Percentiles rank a stretch among this genome's conserved stretches.
Conservation (phyloP, 805 yeast species). For the Yamadazyma scolyti region DNA sequence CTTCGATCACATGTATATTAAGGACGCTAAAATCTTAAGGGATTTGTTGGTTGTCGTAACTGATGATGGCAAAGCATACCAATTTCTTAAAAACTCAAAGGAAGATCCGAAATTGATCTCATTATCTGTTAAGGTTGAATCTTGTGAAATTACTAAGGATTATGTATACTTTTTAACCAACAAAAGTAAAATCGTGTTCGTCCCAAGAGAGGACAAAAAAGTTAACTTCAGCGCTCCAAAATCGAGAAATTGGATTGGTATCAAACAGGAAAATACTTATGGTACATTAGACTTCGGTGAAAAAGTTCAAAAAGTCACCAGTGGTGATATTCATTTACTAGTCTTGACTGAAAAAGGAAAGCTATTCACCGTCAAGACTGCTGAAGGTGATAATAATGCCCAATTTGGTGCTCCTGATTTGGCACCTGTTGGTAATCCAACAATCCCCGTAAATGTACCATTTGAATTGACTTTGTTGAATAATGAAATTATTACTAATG, state of each 20-base stretch:
- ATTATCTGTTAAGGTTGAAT: constrained; percentile 25
- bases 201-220: constrained; percentile 21
- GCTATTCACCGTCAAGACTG: constrained; percentile 63
- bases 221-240: constrained; percentile 12
- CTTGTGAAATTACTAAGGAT: constrained; percentile 49
- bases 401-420: constrained; percentile 79
- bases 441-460: constrained; percentile 23
- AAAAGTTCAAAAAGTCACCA: constrained; percentile 43
- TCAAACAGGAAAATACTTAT: constrained; percentile 5
- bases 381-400: constrained; percentile 50
- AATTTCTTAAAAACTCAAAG: constrained; percentile 43
- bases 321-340: constrained; percentile 72
- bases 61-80: constrained; percentile 66
- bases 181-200: constrained; percentile 33
- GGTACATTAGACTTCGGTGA: constrained; percentile 19
- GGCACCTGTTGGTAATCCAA: constrained; percentile 52
- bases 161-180: constrained; percentile 38
- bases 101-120: constrained; percentile 18
- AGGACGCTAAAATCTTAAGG: constrained; percentile 52
- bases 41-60: constrained; percentile 56
- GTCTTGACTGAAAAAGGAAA: constrained; percentile 56
- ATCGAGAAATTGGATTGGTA: constrained; percentile 22
- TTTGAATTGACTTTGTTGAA: constrained; percentile 57
- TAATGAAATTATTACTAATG: constrained; percentile 29
- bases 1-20: constrained; percentile 60